A percentile compares a stretch with the other conserved stretches of the same genome.
These are phyloP conservation scores for Eucalyptus polybractea DNA, from an alignment of 345 rosid genomes.

Conservation along the genomic window DNA sequence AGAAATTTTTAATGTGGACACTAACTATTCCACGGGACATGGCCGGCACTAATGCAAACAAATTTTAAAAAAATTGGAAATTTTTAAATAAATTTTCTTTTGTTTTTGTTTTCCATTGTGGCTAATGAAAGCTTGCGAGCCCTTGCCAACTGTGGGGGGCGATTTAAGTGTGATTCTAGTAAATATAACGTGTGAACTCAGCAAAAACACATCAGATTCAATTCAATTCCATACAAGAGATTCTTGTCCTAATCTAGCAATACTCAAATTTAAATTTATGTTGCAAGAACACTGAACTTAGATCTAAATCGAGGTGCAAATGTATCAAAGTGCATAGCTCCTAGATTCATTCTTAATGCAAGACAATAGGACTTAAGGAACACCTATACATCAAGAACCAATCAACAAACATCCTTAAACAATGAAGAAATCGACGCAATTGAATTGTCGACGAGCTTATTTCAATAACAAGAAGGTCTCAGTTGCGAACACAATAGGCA, in stretches of 20 bases:
- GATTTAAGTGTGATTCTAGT: fast-evolving
- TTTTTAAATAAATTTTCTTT: no score
- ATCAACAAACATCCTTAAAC: not conserved
- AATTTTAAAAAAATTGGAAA: no score
- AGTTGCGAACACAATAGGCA: not conserved
- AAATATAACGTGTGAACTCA: no score
- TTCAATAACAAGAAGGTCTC: not conserved
- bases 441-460: not conserved
- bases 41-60: fast-evolving
- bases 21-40: fast-evolving
- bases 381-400: no score
- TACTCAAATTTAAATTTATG: no score
- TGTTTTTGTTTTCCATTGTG: no score
- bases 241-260: not conserved
- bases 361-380: no score
- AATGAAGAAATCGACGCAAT: not conserved
- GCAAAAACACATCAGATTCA: fast-evolving
- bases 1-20: no score
- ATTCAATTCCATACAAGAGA: not conserved
- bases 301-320: not conserved
- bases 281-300: not conserved
- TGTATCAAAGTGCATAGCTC: no score
- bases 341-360: no score
- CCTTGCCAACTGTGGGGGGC: fast-evolving
- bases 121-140: no score